phyloP scores from a whole-genome alignment of 192 early-diverging fungal species.

The Lobosporangium transversale region DNA sequence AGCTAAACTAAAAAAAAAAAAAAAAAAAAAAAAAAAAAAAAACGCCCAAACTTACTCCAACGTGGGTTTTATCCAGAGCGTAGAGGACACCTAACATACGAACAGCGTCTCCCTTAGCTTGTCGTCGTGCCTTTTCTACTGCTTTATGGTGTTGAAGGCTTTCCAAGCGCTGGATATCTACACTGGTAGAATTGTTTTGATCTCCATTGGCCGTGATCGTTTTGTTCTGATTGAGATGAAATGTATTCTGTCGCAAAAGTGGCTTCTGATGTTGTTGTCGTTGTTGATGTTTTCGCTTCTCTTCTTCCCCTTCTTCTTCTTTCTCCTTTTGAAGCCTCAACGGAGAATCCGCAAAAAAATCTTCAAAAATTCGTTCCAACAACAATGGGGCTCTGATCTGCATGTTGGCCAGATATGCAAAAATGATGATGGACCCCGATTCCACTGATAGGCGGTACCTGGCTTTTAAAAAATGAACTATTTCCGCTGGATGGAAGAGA shows the following conservation, averaged over 20 bases:
- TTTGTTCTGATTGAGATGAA: constrained; percentile 7
- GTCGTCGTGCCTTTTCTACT: constrained; percentile 28
- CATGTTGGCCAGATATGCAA: constrained; percentile 55
- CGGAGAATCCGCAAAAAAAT: constrained; percentile 52
- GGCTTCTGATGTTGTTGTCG: too few relatives aligned
- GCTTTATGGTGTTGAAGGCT: constrained; percentile 15
- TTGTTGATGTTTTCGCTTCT: constrained; percentile 3
- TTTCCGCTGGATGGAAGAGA: constrained; percentile 49
- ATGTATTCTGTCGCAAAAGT: constrained; percentile 9
- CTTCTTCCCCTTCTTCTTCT: constrained; percentile 22
- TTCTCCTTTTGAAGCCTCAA: constrained; percentile 24
- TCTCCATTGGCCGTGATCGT: background rate
- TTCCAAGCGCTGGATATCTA: constrained; percentile 12
- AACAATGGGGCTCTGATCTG: constrained; percentile 46
- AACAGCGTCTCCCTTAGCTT: constrained; percentile 46
- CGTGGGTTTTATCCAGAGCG: constrained; percentile 48
- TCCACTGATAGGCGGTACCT: constrained; percentile 51
- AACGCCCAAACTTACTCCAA: constrained; percentile 25
- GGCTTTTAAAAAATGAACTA: constrained; percentile 50
- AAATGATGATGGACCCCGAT: constrained; percentile 55
- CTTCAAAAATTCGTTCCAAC: constrained; percentile 56
- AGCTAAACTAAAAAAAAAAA: too few relatives aligned
- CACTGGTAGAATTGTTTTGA: background rate
- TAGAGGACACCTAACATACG: constrained; percentile 51
- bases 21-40: too few relatives aligned